These are phyloP conservation scores for Glycyrrhiza uralensis DNA, from an alignment of 306 rosid species.

Conservation along the genomic window DNA sequence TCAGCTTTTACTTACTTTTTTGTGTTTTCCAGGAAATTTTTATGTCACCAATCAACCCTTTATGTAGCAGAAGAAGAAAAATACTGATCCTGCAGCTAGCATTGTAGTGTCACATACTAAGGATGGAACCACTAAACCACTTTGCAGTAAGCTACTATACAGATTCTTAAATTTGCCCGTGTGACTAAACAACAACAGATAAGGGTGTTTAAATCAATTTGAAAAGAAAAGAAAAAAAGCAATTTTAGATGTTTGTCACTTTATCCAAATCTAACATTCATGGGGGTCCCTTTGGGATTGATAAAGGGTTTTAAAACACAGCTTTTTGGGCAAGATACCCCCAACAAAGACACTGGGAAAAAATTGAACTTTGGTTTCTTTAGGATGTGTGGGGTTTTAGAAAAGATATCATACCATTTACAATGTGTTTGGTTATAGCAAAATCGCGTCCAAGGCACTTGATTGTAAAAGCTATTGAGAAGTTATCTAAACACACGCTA, in stretches of 20 bases:
- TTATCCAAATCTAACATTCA: constrained; percentile 14
- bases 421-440: no score
- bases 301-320: constrained; percentile 11
- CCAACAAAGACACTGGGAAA: background rate
- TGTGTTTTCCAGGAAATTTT: constrained; percentile 10
- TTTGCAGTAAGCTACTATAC: background rate
- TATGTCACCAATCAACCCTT: constrained; percentile 21
- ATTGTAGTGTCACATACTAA: constrained; percentile 19
- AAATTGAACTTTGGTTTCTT: constrained; percentile 22
- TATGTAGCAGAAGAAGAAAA: constrained; percentile 1
- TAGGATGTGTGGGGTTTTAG: constrained; percentile 20
- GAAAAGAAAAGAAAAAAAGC: constrained; percentile 17
- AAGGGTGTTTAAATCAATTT: constrained; percentile 19
- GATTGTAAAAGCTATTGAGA: no score
- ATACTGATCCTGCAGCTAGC: constrained; percentile 13
- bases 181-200: constrained; percentile 22
- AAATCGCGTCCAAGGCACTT: no score
- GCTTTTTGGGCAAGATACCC: constrained; percentile 26
- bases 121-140: constrained; percentile 19
- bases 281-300: constrained; percentile 26
- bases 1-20: constrained; percentile 18
- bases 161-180: constrained; percentile 13
- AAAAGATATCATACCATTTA: no score
- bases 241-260: constrained; percentile 27
- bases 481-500: no score